Conservation (phyloP, 352 stramenopile genomes). For the Phytophthora uliginosa region DNA sequence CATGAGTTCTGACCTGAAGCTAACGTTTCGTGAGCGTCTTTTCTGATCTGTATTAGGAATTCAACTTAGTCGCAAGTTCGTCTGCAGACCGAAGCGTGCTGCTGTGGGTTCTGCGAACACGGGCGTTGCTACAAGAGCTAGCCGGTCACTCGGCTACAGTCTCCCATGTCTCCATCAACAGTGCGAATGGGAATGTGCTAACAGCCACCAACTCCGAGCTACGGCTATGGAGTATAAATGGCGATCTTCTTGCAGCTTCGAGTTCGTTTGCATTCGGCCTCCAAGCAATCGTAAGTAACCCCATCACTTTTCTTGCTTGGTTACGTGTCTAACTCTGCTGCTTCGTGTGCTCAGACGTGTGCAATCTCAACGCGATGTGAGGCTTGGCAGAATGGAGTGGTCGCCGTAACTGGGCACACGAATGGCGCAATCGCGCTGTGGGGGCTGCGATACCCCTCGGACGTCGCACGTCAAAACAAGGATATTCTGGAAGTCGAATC, state of each 20-base stretch:
- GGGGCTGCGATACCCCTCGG: constrained; percentile 69
- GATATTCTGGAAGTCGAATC: constrained; percentile 2
- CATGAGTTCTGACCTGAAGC: background rate
- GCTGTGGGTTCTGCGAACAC: constrained; percentile 78
- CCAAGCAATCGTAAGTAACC: constrained; percentile 58
- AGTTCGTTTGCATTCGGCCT: constrained; percentile 56
- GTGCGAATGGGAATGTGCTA: constrained; percentile 70
- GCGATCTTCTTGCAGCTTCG: constrained; percentile 72
- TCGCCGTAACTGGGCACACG: constrained; percentile 71
- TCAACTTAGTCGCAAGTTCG: constrained; percentile 76
- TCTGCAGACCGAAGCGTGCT: constrained; percentile 68
- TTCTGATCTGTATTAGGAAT: constrained; percentile 37
- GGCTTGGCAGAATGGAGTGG: constrained; percentile 75
- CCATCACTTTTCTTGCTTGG: background rate
- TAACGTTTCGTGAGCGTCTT: background rate
- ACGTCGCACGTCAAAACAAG: constrained; percentile 53
- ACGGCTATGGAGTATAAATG: constrained; percentile 85
- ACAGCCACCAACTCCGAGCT: constrained; percentile 62
- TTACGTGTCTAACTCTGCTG: constrained; percentile 3
- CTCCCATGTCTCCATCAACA: constrained; percentile 74
- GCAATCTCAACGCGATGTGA: constrained; percentile 78
- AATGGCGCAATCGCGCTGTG: constrained; percentile 83
- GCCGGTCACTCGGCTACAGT: constrained; percentile 58
- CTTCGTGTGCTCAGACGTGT: constrained; percentile 44
- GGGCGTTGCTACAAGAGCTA: constrained; percentile 68